Evolutionary conservation across 2,329 filamentous ascomycete species (phyloP), one percentile per base, ranked within the genome.

Genomic region (Canariomyces notabilis): DNA sequence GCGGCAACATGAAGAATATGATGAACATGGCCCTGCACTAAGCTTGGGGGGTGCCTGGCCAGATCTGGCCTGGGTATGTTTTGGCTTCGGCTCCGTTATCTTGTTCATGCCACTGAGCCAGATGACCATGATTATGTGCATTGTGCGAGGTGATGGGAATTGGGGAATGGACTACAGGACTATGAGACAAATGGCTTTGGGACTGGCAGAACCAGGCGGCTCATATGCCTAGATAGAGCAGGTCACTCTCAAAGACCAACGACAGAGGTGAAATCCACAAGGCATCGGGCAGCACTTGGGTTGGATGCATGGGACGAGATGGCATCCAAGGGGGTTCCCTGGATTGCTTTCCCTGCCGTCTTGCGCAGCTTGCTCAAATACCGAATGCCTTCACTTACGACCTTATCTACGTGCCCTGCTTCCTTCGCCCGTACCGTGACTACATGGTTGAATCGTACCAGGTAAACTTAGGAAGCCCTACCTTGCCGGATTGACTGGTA

Each of bases 1-100:
- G 44, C 18, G 45, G 40, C 3, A 47, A 43, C 4, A 4, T 40
- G 23, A 48, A 33, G 29, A 38, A 16, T n/a, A n/a, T 45, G 11
- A n/a, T 42, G 12, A 14, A 38, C 6, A 42, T 44, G 36, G 35
- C 33, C 15, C 14, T 40, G 19, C 46, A 42, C 20, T 49, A 29
- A 12, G 26, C 7, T 9, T 29, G 26, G 21, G 38, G 23, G 31
- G 14, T 7, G 11, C 11, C 4, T 7, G 5, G 6, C 5, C 15
- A 9, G 11, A 6, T 29, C 16, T 8, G 26, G 11, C n/a, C n/a
- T n/a, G 19, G 16, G 37, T 20, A 29, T 14, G 34, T 9, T 22
- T 11, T 18, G 29, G 21, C 7, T n/a, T n/a, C n/a, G n/a, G n/a
- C n/a, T n/a, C n/a, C n/a, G 14, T 9, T 29, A 12, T 4, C 26